Evolutionary conservation across 495 filamentous ascomycete species (phyloP), one percentile per base, ranked within the genome.

Genomic region (Aspergillus leporis): DNA sequence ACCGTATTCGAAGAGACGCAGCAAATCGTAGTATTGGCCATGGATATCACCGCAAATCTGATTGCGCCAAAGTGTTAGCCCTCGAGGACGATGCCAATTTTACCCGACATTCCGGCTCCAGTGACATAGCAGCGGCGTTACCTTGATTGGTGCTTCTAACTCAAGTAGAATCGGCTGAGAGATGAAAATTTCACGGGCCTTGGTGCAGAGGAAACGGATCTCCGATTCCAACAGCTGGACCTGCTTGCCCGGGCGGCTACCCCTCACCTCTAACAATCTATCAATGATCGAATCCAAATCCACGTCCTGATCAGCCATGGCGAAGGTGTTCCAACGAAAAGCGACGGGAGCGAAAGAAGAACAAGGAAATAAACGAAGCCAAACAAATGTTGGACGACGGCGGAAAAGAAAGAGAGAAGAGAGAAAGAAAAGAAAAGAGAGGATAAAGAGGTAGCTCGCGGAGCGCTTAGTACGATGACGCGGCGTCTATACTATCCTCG

Each of bases 211-310:
- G 80, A 87, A 97, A 67, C 94, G 90, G 64, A 98, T 98, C 81
- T 98, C 95, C 54, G 91, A 87, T 74, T 98, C 94, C 61, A 97
- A 80, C 61, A 98, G 85, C 76, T 98, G 94, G 41, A 98, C 95
- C 78, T 98, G 94, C 80, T 98, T 98, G 62, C 94, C 94, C 53
- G 94, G 94, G 71, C 94, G 85, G 83, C 93, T 98, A 67, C 94
- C 94, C 80, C 94, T 87, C 76, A 98, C 94, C 80, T 98, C 94
- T 66, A 98, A 80, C 74, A 98, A 85, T 78, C 94, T 85, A 75
- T 98, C 94, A 76, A 98, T 98, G 83, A 98, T 96, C 66, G 94
- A 97, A 74, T 98, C 95, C 79, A 98, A 83, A 80, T 98, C 95
- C 75, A 98, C 93, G 74, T 98, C 94, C 76, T 92, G 85, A 79